These are phyloP conservation scores for Platanthera zijinensis DNA, from an alignment of 106 monocot species.

Conservation along the genomic window DNA sequence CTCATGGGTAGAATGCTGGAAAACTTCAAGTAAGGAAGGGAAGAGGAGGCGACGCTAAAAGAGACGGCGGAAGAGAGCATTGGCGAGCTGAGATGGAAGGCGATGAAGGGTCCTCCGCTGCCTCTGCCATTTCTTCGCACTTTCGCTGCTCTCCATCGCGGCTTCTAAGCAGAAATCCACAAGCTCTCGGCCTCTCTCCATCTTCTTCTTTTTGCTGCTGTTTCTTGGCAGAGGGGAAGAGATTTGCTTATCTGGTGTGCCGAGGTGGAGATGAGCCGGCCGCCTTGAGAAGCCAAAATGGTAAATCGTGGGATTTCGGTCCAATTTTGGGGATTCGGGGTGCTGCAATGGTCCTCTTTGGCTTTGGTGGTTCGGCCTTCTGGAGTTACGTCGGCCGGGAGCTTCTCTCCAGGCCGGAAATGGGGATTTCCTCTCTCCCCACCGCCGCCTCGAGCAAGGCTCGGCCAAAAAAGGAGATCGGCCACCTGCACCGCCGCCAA, in stretches of 20 bases:
- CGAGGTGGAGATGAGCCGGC: background rate
- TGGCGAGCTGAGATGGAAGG: constrained; percentile 67
- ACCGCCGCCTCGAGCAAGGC: too few species aligned
- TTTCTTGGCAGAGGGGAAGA: background rate
- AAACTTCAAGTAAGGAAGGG: constrained; percentile 79
- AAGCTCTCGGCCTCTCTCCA: constrained; percentile 12
- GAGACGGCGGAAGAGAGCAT: constrained; percentile 67
- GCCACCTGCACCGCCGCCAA: too few species aligned
- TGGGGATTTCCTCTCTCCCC: too few species aligned
- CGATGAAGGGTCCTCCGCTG: constrained; percentile 82
- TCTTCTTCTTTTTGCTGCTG: background rate
- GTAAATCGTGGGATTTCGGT: too few species aligned
- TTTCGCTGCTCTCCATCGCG: constrained; percentile 30
- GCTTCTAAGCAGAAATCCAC: constrained; percentile 60
- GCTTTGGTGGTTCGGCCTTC: too few species aligned
- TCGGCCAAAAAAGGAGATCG: too few species aligned
- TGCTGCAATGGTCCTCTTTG: too few species aligned
- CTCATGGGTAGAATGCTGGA: constrained; percentile 55
- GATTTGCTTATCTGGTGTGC: background rate
- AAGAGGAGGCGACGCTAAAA: constrained; percentile 57
- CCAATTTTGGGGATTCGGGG: too few species aligned
- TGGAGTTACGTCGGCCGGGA: too few species aligned
- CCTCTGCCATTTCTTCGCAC: constrained; percentile 78
- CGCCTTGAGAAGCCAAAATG: background rate
- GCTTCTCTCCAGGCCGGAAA: too few species aligned